Percentiles rank a stretch among this genome's conserved stretches.
Conservation (phyloP, 192 early-diverging fungal species). For the Funneliformis geosporum region DNA sequence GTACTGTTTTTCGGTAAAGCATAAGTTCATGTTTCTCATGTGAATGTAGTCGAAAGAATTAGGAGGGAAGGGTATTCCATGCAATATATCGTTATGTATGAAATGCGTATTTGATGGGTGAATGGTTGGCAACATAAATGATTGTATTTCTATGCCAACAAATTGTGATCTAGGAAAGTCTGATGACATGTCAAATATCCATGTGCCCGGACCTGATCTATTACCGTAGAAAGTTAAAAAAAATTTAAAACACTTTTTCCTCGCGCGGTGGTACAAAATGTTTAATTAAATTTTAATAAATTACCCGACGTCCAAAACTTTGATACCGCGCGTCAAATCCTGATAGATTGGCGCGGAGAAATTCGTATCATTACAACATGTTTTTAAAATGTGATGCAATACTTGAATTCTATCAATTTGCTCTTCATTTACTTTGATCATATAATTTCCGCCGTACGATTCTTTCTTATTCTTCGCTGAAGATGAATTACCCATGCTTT, state of each 20-base stretch:
- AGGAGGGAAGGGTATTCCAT: background rate
- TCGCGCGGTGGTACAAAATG: too few relatives aligned
- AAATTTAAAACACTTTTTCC: too few relatives aligned
- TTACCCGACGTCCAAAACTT: background rate
- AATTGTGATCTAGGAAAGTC: background rate
- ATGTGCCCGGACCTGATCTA: background rate
- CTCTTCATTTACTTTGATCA: background rate
- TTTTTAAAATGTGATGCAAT: background rate
- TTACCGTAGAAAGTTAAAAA: background rate
- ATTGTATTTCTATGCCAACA: background rate
- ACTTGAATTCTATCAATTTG: background rate
- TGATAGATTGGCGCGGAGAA: background rate
- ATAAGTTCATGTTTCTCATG: background rate
- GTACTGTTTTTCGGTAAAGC: background rate
- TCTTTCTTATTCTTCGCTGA: background rate
- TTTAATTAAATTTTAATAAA: too few relatives aligned
- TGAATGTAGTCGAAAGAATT: constrained; percentile 8
- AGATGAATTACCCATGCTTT: too few relatives aligned
- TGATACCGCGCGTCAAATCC: background rate
- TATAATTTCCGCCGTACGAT: background rate
- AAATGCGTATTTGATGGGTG: constrained; percentile 2
- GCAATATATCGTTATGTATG: constrained; percentile 3
- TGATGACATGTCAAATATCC: constrained; percentile 6
- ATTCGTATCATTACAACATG: background rate
- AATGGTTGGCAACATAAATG: background rate